Conservation (phyloP, 257 asterid genomes). For the Verbascum thapsus region DNA sequence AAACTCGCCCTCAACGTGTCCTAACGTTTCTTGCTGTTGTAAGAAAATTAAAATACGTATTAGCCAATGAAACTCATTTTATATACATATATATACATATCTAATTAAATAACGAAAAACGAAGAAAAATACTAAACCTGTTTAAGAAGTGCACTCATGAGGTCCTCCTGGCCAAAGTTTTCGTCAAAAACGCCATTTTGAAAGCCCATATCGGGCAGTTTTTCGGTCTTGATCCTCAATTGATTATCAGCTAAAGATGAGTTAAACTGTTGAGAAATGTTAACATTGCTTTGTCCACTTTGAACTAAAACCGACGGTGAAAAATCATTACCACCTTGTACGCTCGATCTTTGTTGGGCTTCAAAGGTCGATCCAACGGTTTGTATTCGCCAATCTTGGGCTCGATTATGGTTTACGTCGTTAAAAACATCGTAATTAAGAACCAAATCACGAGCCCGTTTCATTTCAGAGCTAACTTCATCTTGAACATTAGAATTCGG, state of each 20-base stretch:
- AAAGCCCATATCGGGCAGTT: conserved; percentile 44
- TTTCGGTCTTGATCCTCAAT: conserved; percentile 51
- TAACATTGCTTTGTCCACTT: conserved; percentile 36
- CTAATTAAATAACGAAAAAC: neutral
- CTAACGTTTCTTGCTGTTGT: conserved; percentile 62
- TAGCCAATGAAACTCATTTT: conserved; percentile 14
- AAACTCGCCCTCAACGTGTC: conserved; percentile 59
- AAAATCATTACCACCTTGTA: too few species aligned
- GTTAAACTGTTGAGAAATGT: conserved; percentile 37
- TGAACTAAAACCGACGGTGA: conserved; percentile 45
- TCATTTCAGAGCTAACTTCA: conserved; percentile 41
- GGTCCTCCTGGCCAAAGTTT: conserved; percentile 78
- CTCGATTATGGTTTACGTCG: conserved; percentile 48
- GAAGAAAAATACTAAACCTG: conserved; percentile 49
- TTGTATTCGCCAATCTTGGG: conserved; percentile 57
- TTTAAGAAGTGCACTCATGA: conserved; percentile 66
- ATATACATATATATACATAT: too few species aligned
- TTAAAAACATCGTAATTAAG: conserved; percentile 47
- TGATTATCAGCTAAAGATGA: conserved; percentile 41
- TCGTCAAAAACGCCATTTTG: conserved; percentile 43
- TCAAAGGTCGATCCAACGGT: conserved; percentile 46
- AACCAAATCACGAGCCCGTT: conserved; percentile 45
- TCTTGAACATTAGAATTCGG: conserved; percentile 42
- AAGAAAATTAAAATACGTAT: neutral
- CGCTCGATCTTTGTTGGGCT: too few species aligned